These are phyloP conservation scores for Cyberlindnera galapagoensis DNA, from an alignment of 805 yeast species.

Conservation along the genomic window DNA sequence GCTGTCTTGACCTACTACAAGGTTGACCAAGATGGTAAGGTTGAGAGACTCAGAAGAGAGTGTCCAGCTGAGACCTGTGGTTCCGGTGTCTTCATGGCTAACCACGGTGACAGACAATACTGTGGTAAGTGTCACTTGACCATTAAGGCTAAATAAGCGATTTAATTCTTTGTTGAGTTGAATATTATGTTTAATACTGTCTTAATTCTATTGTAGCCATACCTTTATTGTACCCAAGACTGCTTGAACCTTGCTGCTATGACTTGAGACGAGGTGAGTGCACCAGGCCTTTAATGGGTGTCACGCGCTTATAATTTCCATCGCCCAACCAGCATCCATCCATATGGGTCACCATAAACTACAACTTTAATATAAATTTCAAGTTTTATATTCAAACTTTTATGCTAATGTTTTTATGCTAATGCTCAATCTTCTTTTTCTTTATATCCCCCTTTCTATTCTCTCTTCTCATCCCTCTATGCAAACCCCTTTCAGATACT, in stretches of 20 bases:
- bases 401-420: not conserved
- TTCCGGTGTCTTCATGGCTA: slow-evolving; percentile 99
- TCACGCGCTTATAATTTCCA: no score
- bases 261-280: no score
- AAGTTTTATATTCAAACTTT: not conserved
- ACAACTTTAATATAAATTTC: no score
- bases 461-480: no score
- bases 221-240: not conserved
- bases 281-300: no score
- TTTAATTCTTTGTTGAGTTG: slow-evolving; percentile 1
- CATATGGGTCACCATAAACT: no score
- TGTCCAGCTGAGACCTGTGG: slow-evolving; percentile 92
- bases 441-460: no score
- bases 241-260: not conserved
- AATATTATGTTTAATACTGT: not conserved
- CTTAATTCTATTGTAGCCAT: not conserved
- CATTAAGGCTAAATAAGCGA: slow-evolving; percentile 44
- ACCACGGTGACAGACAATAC: slow-evolving; percentile 97
- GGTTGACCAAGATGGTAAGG: slow-evolving; percentile 98
- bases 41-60: slow-evolving; percentile 98
- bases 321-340: no score
- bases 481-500: no score
- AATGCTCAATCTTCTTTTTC: not conserved
- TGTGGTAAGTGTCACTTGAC: slow-evolving; percentile 99
- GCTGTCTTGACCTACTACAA: slow-evolving; percentile 99